Evolutionary conservation across 768 basidiomycete species (phyloP), one percentile per base, ranked within the genome.

Genomic region (Lactifluus echinatus): DNA sequence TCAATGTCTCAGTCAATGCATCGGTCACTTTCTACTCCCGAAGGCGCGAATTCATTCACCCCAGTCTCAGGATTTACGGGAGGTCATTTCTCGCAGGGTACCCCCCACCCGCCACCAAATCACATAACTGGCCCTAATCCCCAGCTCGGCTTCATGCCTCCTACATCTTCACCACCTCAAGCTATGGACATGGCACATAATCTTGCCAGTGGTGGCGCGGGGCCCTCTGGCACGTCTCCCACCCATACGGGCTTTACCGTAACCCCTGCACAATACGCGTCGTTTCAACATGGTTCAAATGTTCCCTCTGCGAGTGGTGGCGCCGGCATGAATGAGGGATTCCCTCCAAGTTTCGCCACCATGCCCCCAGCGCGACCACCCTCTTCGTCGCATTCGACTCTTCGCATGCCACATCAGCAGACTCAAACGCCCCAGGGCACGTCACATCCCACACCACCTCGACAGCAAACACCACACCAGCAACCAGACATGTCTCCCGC

Each of bases 241-340:
- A 73, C 67, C 49, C 78, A 78, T 26, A 29, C 71, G 5, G 65
- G 68, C 8, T 81, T 83, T 63, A 76, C 76, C 28, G 66, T 76
- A 12, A 85, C 84, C 0, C 83, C 85, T 2, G 82, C 83, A 2
- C 85, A 88, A 65, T 79, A 81, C 54, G 76, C 78, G 59, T 79
- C 57, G 29, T 10, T 79, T 54, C 76, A 81, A 81, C 83, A 74
- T 76, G 74, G 58, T 24, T 46, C 44, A 28, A 56, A 53, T 52
- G 58, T 47, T 43, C 45, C 61, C 10, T 54, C 53, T 54, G 61
- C 57, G 31, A 44, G 46, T 40, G 40, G 45, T 10, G 37, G 45
- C 44, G 40, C 56, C 29, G n/a, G 31, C 59, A 15, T 63, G 57
- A 28, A 62, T 44, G 70, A 74, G 46, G 65, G 57, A 34, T 76